Percentiles rank a stretch among this genome's conserved stretches.
phyloP scores from a whole-genome alignment of 129 eudicot species.

The Ambrosia trifida region DNA sequence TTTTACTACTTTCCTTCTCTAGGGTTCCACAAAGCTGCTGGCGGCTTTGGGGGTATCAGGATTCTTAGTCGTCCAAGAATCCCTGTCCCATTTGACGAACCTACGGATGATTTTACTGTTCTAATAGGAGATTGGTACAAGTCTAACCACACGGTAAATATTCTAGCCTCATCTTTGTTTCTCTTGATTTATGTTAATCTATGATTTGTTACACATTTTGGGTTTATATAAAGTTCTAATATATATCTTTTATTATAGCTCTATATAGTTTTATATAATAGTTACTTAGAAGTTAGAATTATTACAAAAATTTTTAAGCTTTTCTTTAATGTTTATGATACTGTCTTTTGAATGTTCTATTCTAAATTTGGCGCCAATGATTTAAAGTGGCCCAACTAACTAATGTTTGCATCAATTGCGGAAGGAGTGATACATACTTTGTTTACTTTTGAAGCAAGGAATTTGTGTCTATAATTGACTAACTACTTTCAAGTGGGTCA shows the following conservation, averaged over 20 bases:
- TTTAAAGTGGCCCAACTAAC: not conserved
- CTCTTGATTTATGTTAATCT: not conserved
- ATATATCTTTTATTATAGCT: not conserved
- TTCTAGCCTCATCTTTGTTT: not conserved
- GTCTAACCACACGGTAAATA: slow-evolving; percentile 71
- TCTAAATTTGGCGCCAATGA: slow-evolving; percentile 34
- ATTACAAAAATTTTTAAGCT: too few species aligned
- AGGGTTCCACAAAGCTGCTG: slow-evolving; percentile 89
- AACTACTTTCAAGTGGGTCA: slow-evolving; percentile 31
- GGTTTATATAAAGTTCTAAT: not conserved
- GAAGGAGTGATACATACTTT: slow-evolving; percentile 17
- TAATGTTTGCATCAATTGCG: slow-evolving; percentile 33
- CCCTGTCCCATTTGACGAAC: slow-evolving; percentile 77
- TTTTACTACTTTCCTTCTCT: slow-evolving; percentile 88
- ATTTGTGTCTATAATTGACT: slow-evolving; percentile 27
- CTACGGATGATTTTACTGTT: slow-evolving; percentile 69
- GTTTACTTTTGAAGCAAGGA: slow-evolving; percentile 37
- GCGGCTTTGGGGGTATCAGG: slow-evolving; percentile 89
- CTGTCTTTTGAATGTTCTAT: not conserved
- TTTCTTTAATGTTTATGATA: not conserved
- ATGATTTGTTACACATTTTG: not conserved
- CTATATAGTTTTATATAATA: too few species aligned
- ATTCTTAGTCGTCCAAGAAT: slow-evolving; percentile 84
- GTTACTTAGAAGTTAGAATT: too few species aligned
- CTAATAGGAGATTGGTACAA: slow-evolving; percentile 93